phyloP scores from a whole-genome alignment of 106 monocot species.

The Ottelia alismoides region DNA sequence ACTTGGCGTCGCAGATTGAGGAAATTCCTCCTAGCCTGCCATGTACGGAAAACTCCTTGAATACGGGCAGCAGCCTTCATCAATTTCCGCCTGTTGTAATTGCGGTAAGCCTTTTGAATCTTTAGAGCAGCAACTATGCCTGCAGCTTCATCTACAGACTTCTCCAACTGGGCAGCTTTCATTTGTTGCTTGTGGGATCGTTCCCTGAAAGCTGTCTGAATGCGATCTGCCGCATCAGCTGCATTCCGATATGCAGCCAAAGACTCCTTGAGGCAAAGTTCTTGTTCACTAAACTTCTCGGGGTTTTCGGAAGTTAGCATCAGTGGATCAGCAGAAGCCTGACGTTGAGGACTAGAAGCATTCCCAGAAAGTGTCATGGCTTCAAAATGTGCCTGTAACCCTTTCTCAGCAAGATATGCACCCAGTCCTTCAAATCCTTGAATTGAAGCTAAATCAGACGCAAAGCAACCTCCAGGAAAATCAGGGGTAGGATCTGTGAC shows the following conservation, averaged over 20 bases:
- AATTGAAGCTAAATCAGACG: constrained; percentile 63
- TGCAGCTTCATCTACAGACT: constrained; percentile 41
- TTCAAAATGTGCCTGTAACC: constrained; percentile 70
- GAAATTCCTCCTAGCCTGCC: constrained; percentile 48
- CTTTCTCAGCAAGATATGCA: constrained; percentile 77
- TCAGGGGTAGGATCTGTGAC: constrained; percentile 66
- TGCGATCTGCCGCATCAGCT: no score
- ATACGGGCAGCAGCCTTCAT: constrained; percentile 62
- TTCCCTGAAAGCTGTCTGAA: constrained; percentile 71
- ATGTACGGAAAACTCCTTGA: constrained; percentile 70
- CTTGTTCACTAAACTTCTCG: constrained; percentile 37
- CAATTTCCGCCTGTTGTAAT: constrained; percentile 33
- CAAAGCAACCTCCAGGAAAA: constrained; percentile 57
- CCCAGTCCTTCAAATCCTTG: constrained; percentile 70
- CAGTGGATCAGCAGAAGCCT: constrained; percentile 3
- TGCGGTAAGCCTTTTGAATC: constrained; percentile 72
- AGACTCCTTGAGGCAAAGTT: constrained; percentile 75
- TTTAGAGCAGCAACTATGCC: constrained; percentile 59
- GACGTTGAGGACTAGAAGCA: constrained; percentile 1
- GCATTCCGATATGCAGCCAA: constrained; percentile 76
- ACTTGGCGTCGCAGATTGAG: constrained; percentile 46
- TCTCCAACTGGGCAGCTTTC: constrained; percentile 41
- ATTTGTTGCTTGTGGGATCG: constrained; percentile 43
- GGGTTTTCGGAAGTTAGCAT: constrained; percentile 17
- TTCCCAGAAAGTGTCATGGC: constrained; percentile 61